These are phyloP conservation scores for Ascosphaera aggregata DNA, from an alignment of 2,329 filamentous ascomycete species.

Conservation along the genomic window DNA sequence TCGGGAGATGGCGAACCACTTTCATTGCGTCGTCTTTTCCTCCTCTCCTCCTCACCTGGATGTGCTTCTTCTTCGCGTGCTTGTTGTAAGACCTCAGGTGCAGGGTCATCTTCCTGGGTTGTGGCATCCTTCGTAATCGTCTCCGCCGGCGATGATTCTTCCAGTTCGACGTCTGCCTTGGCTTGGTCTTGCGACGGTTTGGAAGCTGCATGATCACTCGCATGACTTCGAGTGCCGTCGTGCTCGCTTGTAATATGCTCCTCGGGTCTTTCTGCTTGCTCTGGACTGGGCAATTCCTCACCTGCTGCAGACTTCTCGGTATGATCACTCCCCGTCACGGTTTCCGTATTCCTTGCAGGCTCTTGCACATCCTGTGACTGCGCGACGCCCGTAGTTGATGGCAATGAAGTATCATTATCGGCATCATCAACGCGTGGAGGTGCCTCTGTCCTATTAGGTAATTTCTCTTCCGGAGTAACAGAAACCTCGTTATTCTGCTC, in stretches of 20 bases:
- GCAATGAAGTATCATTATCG: too few species aligned
- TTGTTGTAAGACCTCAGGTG: constrained; percentile 5
- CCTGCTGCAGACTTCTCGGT: neutral
- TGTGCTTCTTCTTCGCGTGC: constrained; percentile 6
- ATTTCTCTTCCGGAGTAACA: too few species aligned
- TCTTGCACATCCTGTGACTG: too few species aligned
- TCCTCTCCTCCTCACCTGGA: constrained; percentile 6
- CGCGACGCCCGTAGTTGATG: too few species aligned
- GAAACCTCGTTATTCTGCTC: too few species aligned
- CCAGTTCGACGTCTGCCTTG: constrained; percentile 2
- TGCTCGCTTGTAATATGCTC: constrained; percentile 1
- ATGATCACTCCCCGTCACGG: constrained; percentile 2
- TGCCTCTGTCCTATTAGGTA: too few species aligned
- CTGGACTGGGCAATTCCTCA: neutral
- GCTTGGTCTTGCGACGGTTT: constrained; percentile 1
- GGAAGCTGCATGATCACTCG: too few species aligned
- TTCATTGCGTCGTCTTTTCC: constrained; percentile 1
- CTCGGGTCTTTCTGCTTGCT: neutral
- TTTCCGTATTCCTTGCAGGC: too few species aligned
- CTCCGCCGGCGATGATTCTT: too few species aligned
- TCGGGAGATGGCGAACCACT: too few species aligned
- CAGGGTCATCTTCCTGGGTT: constrained; percentile 7
- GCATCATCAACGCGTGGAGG: too few species aligned
- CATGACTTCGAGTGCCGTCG: constrained; percentile 1
- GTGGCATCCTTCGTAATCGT: too few species aligned